Conservation (phyloP, 352 stramenopile species). For the Phytophthora litchii region DNA sequence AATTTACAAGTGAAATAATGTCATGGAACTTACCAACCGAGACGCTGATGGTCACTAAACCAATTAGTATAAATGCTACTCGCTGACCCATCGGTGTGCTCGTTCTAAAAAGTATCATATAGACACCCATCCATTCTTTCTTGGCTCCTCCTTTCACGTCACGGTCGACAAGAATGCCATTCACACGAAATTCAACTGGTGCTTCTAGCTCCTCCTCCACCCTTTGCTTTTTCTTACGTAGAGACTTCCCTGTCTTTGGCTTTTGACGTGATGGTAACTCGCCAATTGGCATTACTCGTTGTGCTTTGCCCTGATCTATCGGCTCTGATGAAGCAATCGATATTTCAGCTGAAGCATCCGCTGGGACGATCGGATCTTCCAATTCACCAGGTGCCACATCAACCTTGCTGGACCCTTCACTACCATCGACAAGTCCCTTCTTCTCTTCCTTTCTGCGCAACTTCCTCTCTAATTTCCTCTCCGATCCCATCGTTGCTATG, state of each 20-base stretch:
- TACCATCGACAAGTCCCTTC: slow-evolving; percentile 29
- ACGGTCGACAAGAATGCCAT: slow-evolving; percentile 71
- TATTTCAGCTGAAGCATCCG: slow-evolving; percentile 10
- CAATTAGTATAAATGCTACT: slow-evolving; percentile 69
- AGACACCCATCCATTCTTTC: slow-evolving; percentile 67
- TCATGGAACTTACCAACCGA: slow-evolving; percentile 47
- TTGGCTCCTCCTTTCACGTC: slow-evolving; percentile 69
- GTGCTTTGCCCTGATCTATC: slow-evolving; percentile 16
- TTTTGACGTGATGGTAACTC: slow-evolving; percentile 33
- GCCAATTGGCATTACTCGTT: slow-evolving; percentile 30
- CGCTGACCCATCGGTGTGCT: slow-evolving; percentile 70
- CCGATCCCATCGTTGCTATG: slow-evolving; percentile 23
- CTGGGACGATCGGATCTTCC: slow-evolving; percentile 7
- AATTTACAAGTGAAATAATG: neutral
- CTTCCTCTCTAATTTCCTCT: slow-evolving; percentile 34
- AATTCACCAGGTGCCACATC: slow-evolving; percentile 18
- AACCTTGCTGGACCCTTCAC: slow-evolving; percentile 26
- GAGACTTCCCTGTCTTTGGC: slow-evolving; percentile 22
- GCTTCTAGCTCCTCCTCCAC: slow-evolving; percentile 27
- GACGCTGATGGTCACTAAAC: slow-evolving; percentile 75
- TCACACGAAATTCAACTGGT: slow-evolving; percentile 58
- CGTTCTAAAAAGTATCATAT: slow-evolving; percentile 77
- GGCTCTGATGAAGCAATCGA: neutral
- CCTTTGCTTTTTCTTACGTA: slow-evolving; percentile 38
- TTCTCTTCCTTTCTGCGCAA: slow-evolving; percentile 37